Percentiles rank a stretch among this genome's conserved stretches.
Conservation (phyloP, 495 filamentous ascomycete species). For the Penicillium bovifimosum region DNA sequence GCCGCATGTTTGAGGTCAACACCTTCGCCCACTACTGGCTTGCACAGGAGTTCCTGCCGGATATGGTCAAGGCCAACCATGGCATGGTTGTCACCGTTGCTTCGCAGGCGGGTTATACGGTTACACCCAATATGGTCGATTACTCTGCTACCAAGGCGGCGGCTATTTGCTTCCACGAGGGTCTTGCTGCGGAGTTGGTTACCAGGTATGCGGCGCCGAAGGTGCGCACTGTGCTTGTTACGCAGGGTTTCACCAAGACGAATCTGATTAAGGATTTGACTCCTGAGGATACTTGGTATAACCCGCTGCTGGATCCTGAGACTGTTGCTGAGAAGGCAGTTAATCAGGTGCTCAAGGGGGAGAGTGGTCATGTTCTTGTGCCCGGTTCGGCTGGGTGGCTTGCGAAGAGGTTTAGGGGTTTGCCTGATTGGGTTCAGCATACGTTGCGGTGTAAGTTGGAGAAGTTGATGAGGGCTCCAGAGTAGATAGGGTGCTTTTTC, state of each 20-base stretch:
- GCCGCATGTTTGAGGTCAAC: conserved; percentile 69
- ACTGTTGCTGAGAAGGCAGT: conserved; percentile 63
- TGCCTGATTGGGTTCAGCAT: conserved; percentile 43
- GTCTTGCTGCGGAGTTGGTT: conserved; percentile 55
- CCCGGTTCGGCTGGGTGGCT: conserved; percentile 36
- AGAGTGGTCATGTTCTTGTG: conserved; percentile 53
- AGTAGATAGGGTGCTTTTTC: neutral
- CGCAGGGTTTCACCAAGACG: conserved; percentile 59
- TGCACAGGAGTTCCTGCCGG: conserved; percentile 59
- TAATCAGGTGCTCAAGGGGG: conserved; percentile 50
- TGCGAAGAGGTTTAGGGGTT: conserved; percentile 28
- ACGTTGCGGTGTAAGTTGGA: conserved; percentile 26
- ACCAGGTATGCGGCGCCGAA: conserved; percentile 56
- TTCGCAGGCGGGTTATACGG: conserved; percentile 53
- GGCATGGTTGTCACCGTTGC: conserved; percentile 72
- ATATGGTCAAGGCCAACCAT: conserved; percentile 58
- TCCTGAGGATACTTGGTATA: conserved; percentile 48
- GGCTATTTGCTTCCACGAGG: conserved; percentile 63
- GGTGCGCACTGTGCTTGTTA: conserved; percentile 61
- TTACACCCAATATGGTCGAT: conserved; percentile 60
- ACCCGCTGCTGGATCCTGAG: conserved; percentile 53
- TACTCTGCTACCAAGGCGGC: conserved; percentile 67
- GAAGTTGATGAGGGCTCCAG: conserved; percentile 27
- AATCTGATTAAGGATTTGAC: conserved; percentile 54
- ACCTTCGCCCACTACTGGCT: conserved; percentile 63